Base-by-base conservation (phyloP, 441 rosid species). In the Mallotus repandus region DNA sequence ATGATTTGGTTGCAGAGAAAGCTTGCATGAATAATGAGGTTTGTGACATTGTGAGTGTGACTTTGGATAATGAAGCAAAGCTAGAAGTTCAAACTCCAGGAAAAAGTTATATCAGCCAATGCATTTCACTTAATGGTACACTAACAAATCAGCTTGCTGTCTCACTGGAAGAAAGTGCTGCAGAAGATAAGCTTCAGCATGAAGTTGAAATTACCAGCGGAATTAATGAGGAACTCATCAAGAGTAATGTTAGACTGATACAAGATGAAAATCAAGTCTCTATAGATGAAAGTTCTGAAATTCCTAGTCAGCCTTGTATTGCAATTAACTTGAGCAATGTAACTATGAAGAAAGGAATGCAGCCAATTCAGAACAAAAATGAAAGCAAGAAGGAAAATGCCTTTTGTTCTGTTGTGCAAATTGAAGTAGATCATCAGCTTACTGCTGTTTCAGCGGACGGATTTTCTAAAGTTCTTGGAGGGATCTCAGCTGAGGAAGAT, bases 181-280 rank as follows among this genome's bases (percentile, higher is more conserved):
- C 68, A 62, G 81, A 77, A 70, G 81, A 70, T 77, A 69, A 77
- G 22, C 58, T 73, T 70, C 86, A 69, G 77, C 76, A 79, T 77
- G 87, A 80, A 46, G 71, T 16, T 61, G 76, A 70, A 61, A 70
- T 50, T 79, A 49, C 66, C 3, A 71, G 55, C 65, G 81, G 63
- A 52, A 77, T 46, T 79, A 59, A 77, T 38, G 80, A 70, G 67
- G 32, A 71, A 68, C 60, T 38, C 11, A 57, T 48, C 63, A 55
- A 29, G 9, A 53, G 74, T 69, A 57, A 74, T 62, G 72, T 55
- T 52, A 75, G 67, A 46, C 11, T 49, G 50, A 22, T 13, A 59
- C 71, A 38, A 50, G 77, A 71, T 59, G 61, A 64, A 54, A 49
- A 48, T 69, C 22, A 62, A 11, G 15, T 48, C 13, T 58, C 74